These are phyloP conservation scores for Albifimbria verrucaria DNA, from an alignment of 2,329 filamentous ascomycete genomes.

Conservation along the genomic window DNA sequence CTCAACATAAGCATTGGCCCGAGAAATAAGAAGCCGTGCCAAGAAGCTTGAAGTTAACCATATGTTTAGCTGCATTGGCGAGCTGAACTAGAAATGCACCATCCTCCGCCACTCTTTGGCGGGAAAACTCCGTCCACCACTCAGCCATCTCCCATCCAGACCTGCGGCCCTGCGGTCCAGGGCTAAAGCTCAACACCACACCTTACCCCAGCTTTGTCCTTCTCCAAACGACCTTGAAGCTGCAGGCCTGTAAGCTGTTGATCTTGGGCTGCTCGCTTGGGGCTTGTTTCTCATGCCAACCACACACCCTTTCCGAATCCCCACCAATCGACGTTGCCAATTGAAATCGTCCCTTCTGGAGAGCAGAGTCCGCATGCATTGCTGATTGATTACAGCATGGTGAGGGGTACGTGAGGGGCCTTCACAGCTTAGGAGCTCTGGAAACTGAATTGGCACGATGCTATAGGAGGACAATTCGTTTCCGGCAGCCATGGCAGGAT, in stretches of 20 bases:
- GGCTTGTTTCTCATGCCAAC: not conserved
- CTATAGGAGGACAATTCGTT: not conserved
- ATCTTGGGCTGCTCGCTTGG: not conserved
- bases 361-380: not conserved
- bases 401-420: not conserved
- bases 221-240: not conserved
- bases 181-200: not conserved
- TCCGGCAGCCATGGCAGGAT: too few species aligned
- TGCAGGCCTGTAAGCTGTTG: not conserved
- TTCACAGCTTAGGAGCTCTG: not conserved
- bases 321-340: not conserved
- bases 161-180: not conserved
- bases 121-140: slow-evolving; percentile 1
- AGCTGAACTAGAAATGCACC: not conserved
- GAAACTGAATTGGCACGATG: not conserved
- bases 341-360: not conserved
- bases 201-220: not conserved
- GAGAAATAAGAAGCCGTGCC: not conserved
- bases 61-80: not conserved
- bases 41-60: not conserved
- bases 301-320: not conserved
- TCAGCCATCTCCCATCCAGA: not conserved
- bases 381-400: not conserved
- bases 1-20: too few species aligned
- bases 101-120: not conserved